phyloP scores from a whole-genome alignment of 2,329 filamentous ascomycete species.

The Exophiala sideris region DNA sequence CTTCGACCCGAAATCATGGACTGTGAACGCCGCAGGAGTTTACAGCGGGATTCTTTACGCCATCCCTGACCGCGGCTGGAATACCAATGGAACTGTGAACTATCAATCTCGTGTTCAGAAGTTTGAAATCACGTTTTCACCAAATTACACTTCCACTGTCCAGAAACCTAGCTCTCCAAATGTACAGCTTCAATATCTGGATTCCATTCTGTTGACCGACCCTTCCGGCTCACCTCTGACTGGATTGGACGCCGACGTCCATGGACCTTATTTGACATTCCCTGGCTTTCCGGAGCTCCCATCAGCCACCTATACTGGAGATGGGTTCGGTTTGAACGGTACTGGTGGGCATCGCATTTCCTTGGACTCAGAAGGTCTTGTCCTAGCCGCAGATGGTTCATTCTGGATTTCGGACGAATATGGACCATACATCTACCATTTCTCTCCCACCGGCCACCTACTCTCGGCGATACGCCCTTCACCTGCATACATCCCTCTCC shows the following conservation, averaged over 20 bases:
- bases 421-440: constrained; percentile 67
- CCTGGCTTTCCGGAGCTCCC: constrained; percentile 61
- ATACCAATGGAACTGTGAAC: constrained; percentile 67
- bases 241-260: constrained; percentile 58
- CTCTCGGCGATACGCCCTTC: constrained; percentile 62
- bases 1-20: constrained; percentile 60
- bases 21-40: constrained; percentile 42
- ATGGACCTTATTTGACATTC: constrained; percentile 50
- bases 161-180: constrained; percentile 58
- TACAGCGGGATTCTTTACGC: constrained; percentile 63
- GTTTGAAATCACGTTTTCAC: constrained; percentile 57
- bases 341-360: constrained; percentile 58
- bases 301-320: constrained; percentile 60
- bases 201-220: constrained; percentile 63
- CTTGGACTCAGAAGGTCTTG: constrained; percentile 65
- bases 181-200: constrained; percentile 59
- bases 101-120: constrained; percentile 67
- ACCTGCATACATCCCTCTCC: constrained; percentile 60
- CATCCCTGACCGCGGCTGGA: constrained; percentile 69
- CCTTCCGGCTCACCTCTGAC: constrained; percentile 61
- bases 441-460: constrained; percentile 58
- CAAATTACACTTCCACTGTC: constrained; percentile 46
- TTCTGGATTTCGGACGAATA: constrained; percentile 73
- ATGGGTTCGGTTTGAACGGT: constrained; percentile 64
- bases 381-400: constrained; percentile 55